Evolutionary conservation across 2,329 filamentous ascomycete species (phyloP).

Genomic region (Gremmenia infestans): DNA sequence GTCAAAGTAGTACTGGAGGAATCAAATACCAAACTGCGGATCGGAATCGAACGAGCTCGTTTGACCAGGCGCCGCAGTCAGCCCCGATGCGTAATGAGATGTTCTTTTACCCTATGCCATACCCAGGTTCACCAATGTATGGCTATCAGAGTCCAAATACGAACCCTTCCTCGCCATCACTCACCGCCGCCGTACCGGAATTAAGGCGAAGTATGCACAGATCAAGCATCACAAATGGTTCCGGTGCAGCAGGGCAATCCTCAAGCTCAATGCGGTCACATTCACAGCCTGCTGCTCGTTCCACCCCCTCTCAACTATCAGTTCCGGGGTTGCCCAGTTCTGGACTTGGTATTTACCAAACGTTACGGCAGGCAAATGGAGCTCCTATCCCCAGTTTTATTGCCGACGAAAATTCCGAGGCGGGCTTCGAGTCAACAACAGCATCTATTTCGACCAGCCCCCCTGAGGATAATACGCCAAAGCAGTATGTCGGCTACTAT

Average conservation of each 20-base stretch:
- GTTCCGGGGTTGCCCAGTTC: constrained; percentile 35
- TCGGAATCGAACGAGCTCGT: constrained; percentile 54
- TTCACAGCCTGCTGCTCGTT: constrained; percentile 55
- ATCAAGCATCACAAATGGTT: constrained; percentile 45
- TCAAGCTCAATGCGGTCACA: constrained; percentile 58
- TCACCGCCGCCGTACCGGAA: constrained; percentile 42
- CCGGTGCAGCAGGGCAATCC: constrained; percentile 39
- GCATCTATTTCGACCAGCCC: constrained; percentile 16
- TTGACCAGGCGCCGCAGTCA: constrained; percentile 56
- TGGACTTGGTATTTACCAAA: constrained; percentile 31
- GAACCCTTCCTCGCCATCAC: constrained; percentile 53
- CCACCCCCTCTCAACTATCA: constrained; percentile 31
- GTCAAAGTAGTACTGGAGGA: constrained; percentile 30
- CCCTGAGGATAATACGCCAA: constrained; percentile 25
- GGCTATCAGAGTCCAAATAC: constrained; percentile 46
- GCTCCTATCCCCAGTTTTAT: constrained; percentile 51
- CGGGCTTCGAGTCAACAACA: constrained; percentile 13
- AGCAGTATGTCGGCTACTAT: constrained; percentile 33
- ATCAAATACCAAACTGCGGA: constrained; percentile 40
- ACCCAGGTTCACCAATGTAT: constrained; percentile 41
- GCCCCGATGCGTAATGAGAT: constrained; percentile 53
- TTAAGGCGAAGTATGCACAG: constrained; percentile 54
- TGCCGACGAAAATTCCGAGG: constrained; percentile 42
- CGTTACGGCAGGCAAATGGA: constrained; percentile 38
- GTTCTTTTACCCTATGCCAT: constrained; percentile 45